These are phyloP conservation scores for Aphanomyces cochlioides DNA, from an alignment of 352 stramenopile genomes.

Conservation along the genomic window DNA sequence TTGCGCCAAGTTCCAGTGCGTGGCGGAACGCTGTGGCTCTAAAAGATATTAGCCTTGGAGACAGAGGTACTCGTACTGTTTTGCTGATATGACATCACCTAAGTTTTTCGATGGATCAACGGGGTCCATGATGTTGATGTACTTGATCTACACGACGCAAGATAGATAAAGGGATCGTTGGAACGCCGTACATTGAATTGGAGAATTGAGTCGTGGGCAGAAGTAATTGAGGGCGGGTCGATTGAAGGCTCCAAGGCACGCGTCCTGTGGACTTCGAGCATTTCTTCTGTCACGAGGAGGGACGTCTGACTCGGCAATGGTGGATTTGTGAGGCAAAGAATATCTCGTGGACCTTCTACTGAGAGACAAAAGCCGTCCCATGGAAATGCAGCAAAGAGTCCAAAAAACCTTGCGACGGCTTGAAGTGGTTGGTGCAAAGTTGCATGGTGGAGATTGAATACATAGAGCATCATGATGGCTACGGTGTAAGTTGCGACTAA, in stretches of 20 bases:
- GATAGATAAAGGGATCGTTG: not conserved
- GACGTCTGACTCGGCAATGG: not conserved
- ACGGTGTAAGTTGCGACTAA: constrained; percentile 34
- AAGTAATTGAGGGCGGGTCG: not conserved
- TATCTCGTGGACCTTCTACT: constrained; percentile 34
- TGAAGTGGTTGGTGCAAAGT: constrained; percentile 40
- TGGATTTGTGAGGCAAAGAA: constrained; percentile 18
- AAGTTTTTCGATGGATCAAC: constrained; percentile 39
- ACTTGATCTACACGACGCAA: constrained; percentile 25
- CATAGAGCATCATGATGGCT: constrained; percentile 35
- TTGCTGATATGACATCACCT: constrained; percentile 31
- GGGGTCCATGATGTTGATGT: constrained; percentile 46
- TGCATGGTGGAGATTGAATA: constrained; percentile 41
- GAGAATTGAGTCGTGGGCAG: constrained; percentile 25
- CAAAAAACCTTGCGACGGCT: constrained; percentile 41
- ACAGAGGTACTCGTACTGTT: constrained; percentile 9
- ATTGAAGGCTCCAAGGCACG: not conserved
- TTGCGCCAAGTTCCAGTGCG: constrained; percentile 33
- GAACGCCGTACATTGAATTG: constrained; percentile 7
- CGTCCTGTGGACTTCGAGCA: not conserved
- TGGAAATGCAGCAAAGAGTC: constrained; percentile 37
- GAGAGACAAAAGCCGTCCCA: constrained; percentile 35
- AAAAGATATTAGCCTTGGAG: not conserved
- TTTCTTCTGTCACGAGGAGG: not conserved
- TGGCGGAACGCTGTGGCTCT: constrained; percentile 33